Conservation (phyloP, 306 rosid species). For the Lathyrus aphaca region DNA sequence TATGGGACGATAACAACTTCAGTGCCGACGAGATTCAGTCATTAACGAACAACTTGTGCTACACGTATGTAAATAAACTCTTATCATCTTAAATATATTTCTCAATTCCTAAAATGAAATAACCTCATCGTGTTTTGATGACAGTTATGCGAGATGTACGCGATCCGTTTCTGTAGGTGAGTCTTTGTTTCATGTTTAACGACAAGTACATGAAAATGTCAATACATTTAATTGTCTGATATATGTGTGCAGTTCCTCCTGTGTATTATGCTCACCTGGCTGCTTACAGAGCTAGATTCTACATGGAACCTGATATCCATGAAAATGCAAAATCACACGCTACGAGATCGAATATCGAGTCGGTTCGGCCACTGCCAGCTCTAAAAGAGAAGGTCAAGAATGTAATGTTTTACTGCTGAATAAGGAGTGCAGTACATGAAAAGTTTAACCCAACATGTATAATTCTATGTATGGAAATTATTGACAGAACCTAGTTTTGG, state of each 20-base stretch:
- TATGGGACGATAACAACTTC: slow-evolving; percentile 86
- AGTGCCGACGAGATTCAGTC: slow-evolving; percentile 77
- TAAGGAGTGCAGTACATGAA: slow-evolving; percentile 25
- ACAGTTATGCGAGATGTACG: slow-evolving; percentile 70
- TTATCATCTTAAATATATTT: slow-evolving; percentile 3
- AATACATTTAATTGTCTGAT: not conserved
- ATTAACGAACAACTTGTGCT: slow-evolving; percentile 77
- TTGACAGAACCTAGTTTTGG: slow-evolving; percentile 19
- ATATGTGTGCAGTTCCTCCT: slow-evolving; percentile 61
- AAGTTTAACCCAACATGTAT: slow-evolving; percentile 21
- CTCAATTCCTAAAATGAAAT: slow-evolving; percentile 33
- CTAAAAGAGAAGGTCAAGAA: slow-evolving; percentile 75
- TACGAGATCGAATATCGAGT: slow-evolving; percentile 47
- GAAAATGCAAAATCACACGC: slow-evolving; percentile 44
- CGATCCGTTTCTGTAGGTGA: slow-evolving; percentile 73
- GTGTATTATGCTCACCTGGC: slow-evolving; percentile 82
- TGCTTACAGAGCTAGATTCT: slow-evolving; percentile 82
- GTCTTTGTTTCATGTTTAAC: not conserved
- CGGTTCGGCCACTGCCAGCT: slow-evolving; percentile 75
- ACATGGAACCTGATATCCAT: slow-evolving; percentile 59
- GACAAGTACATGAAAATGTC: not conserved
- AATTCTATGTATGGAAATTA: slow-evolving; percentile 33
- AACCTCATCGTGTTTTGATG: slow-evolving; percentile 22
- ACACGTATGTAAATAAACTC: slow-evolving; percentile 53
- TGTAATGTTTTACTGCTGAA: slow-evolving; percentile 77